Conservation (phyloP, 805 yeast species). For the Allodekkera sacchari region DNA sequence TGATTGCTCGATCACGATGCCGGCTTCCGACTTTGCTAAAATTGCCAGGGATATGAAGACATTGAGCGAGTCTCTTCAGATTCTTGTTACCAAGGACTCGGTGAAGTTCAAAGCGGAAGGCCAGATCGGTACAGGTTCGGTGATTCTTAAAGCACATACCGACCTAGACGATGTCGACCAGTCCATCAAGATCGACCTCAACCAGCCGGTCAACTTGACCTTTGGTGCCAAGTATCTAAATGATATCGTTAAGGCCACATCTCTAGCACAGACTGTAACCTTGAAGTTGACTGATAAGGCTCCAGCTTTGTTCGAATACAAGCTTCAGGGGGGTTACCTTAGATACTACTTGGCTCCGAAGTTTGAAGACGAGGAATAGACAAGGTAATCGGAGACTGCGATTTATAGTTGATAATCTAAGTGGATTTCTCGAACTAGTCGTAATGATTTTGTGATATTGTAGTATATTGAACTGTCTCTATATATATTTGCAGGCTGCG, state of each 20-base stretch:
- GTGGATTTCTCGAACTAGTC: too few species aligned
- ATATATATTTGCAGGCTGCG: too few species aligned
- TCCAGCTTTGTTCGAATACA: constrained; percentile 91
- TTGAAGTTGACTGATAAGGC: constrained; percentile 83
- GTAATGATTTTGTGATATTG: too few species aligned
- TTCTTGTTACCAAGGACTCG: constrained; percentile 84
- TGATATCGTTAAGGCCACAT: constrained; percentile 87
- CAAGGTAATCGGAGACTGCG: too few species aligned
- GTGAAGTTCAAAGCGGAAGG: constrained; percentile 88
- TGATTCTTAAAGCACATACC: constrained; percentile 75
- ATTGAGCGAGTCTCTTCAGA: constrained; percentile 78
- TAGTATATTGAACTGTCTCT: too few species aligned
- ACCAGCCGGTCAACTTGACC: constrained; percentile 78
- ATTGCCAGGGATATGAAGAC: constrained; percentile 82
- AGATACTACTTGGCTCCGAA: constrained; percentile 97
- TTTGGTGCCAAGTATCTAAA: constrained; percentile 87
- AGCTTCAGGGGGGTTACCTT: constrained; percentile 83
- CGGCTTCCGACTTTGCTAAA: constrained; percentile 81
- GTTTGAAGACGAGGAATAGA: constrained; percentile 81
- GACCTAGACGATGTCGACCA: constrained; percentile 77
- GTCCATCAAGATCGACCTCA: constrained; percentile 66
- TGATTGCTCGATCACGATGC: constrained; percentile 80
- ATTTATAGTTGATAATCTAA: too few species aligned
- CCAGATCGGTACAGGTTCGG: constrained; percentile 81
- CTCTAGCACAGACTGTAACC: constrained; percentile 68